A percentile compares a stretch with the other conserved stretches of the same genome.
These are phyloP conservation scores for Xylaria intraflava DNA, from an alignment of 495 filamentous ascomycete genomes.

Conservation along the genomic window DNA sequence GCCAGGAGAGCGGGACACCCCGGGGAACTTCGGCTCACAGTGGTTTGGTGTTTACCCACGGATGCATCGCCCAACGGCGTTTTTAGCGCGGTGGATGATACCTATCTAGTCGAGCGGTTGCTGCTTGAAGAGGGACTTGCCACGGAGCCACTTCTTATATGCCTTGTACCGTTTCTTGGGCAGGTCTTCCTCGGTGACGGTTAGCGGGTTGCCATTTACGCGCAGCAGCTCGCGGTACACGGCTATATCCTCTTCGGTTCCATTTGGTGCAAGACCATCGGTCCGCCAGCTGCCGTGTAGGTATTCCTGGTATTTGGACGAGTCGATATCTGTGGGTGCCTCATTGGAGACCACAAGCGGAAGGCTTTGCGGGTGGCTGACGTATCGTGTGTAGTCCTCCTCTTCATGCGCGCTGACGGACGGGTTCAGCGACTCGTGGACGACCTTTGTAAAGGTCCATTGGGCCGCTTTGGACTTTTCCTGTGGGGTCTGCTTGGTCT, in stretches of 20 bases:
- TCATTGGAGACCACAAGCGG: slow-evolving; percentile 80
- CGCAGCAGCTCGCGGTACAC: slow-evolving; percentile 70
- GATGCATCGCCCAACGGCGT: slow-evolving; percentile 5
- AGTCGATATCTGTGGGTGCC: slow-evolving; percentile 43
- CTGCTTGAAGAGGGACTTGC: slow-evolving; percentile 93
- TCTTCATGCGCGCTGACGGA: slow-evolving; percentile 65
- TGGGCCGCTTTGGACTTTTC: slow-evolving; percentile 69
- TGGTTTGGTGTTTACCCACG: not conserved
- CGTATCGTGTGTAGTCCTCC: slow-evolving; percentile 84
- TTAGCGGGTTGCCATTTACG: slow-evolving; percentile 74
- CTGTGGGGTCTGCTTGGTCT: slow-evolving; percentile 37
- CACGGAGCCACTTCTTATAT: slow-evolving; percentile 86
- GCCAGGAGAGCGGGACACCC: not conserved
- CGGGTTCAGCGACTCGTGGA: slow-evolving; percentile 72
- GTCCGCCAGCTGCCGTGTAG: slow-evolving; percentile 50
- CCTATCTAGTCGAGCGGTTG: slow-evolving; percentile 55
- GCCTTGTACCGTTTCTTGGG: slow-evolving; percentile 92
- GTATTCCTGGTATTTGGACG: slow-evolving; percentile 67
- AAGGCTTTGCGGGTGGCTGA: slow-evolving; percentile 82
- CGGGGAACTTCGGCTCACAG: not conserved
- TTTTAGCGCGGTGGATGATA: slow-evolving; percentile 11
- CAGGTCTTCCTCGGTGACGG: slow-evolving; percentile 77
- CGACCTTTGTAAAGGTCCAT: slow-evolving; percentile 81
- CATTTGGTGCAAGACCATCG: slow-evolving; percentile 25
- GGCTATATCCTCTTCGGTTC: slow-evolving; percentile 59